Evolutionary conservation across 768 basidiomycete species (phyloP).

Genomic region (Termitomyces sp.): DNA sequence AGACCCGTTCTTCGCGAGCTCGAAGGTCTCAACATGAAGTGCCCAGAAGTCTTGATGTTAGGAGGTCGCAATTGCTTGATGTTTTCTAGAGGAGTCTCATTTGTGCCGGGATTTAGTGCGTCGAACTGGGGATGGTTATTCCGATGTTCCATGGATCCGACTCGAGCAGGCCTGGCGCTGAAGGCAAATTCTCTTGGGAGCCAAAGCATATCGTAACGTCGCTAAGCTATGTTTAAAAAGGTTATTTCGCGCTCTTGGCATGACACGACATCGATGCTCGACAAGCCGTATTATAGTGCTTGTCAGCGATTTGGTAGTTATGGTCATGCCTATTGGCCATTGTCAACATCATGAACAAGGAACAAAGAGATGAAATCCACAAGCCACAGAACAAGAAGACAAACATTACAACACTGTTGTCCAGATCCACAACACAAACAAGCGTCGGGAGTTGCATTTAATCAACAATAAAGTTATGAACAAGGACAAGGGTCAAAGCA

Average conservation of each 20-base stretch:
- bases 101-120: too few relatives aligned
- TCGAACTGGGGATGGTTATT: neutral
- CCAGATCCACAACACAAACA: neutral
- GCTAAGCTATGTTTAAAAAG: neutral
- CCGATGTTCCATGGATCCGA: neutral
- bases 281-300: neutral
- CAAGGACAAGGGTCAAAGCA: neutral
- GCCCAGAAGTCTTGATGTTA: too few relatives aligned
- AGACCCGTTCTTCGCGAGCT: neutral
- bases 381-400: conserved; percentile 3
- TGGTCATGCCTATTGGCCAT: neutral
- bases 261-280: neutral
- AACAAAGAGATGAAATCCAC: neutral
- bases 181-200: neutral
- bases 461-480: neutral
- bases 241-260: neutral
- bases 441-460: neutral
- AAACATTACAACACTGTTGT: neutral
- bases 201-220: neutral
- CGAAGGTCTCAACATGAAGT: too few relatives aligned
- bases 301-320: neutral
- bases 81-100: neutral
- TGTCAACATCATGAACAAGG: neutral
- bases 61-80: too few relatives aligned
- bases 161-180: neutral